A percentile compares a stretch with the other conserved stretches of the same genome.
phyloP scores from a whole-genome alignment of 2,329 filamentous ascomycete genomes.

The Xylariaceae sp. region DNA sequence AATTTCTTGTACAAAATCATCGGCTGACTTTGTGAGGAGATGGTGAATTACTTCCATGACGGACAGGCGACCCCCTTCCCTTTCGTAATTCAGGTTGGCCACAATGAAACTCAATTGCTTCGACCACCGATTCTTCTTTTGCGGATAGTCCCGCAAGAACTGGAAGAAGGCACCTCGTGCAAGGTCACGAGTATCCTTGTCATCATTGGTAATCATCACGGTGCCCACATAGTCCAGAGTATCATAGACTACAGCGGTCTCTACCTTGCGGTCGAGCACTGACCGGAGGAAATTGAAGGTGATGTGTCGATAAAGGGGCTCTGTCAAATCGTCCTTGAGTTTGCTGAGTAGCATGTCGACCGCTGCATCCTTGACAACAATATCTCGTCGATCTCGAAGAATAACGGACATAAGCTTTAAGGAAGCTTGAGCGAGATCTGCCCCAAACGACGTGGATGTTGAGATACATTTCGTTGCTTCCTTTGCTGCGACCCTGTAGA shows the following conservation, averaged over 20 bases:
- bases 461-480: slow-evolving; percentile 83
- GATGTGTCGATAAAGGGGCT: slow-evolving; percentile 86
- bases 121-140: slow-evolving; percentile 81
- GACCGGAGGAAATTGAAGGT: slow-evolving; percentile 93
- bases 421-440: slow-evolving; percentile 81
- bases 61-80: slow-evolving; percentile 83
- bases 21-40: slow-evolving; percentile 79
- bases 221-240: slow-evolving; percentile 82
- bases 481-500: slow-evolving; percentile 75
- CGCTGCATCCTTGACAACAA: slow-evolving; percentile 75
- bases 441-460: slow-evolving; percentile 71
- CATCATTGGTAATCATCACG: slow-evolving; percentile 96
- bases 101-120: slow-evolving; percentile 88
- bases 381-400: slow-evolving; percentile 74
- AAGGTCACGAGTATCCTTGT: slow-evolving; percentile 80
- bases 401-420: slow-evolving; percentile 85
- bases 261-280: slow-evolving; percentile 78
- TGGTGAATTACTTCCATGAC: slow-evolving; percentile 90
- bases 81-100: slow-evolving; percentile 86
- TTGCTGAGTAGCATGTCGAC: slow-evolving; percentile 79
- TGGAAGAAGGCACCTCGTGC: slow-evolving; percentile 89
- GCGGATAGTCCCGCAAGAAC: slow-evolving; percentile 91
- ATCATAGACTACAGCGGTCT: slow-evolving; percentile 88
- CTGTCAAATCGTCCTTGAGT: slow-evolving; percentile 83
- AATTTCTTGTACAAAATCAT: slow-evolving; percentile 80